Percentiles rank a stretch among this genome's conserved stretches.
Evolutionary conservation across 495 filamentous ascomycete species (phyloP).

Genomic region (Xylaria longipes): DNA sequence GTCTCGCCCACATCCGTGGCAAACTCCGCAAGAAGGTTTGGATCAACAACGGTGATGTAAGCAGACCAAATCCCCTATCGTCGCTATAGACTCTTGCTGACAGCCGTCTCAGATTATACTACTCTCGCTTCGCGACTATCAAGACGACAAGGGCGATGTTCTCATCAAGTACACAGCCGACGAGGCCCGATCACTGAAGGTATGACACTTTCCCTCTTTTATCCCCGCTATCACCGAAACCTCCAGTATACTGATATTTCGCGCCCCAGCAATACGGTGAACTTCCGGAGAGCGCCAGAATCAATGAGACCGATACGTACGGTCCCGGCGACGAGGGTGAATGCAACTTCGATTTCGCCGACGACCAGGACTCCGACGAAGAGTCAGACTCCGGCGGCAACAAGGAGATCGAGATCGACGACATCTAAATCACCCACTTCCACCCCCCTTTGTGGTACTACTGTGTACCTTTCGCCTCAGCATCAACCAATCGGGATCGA

Average conservation of each 20-base stretch:
- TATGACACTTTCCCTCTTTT: slow-evolving; percentile 21
- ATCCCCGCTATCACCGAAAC: background rate
- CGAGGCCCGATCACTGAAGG: slow-evolving; percentile 82
- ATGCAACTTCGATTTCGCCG: slow-evolving; percentile 85
- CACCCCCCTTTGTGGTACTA: slow-evolving; percentile 13
- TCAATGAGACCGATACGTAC: slow-evolving; percentile 98
- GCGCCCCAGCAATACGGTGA: slow-evolving; percentile 78
- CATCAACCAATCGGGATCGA: background rate
- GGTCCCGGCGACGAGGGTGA: slow-evolving; percentile 73
- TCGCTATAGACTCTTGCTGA: background rate
- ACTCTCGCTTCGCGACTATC: slow-evolving; percentile 94
- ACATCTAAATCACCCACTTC: slow-evolving; percentile 60
- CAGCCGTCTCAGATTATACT: slow-evolving; percentile 74
- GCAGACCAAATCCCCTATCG: slow-evolving; percentile 5
- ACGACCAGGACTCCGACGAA: slow-evolving; percentile 79
- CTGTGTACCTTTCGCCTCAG: background rate
- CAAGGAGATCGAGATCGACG: slow-evolving; percentile 76
- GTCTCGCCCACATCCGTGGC: slow-evolving; percentile 85
- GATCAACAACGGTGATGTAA: slow-evolving; percentile 93
- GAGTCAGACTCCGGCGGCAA: slow-evolving; percentile 63
- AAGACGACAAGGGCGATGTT: slow-evolving; percentile 98
- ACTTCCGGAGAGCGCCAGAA: slow-evolving; percentile 96
- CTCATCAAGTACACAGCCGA: slow-evolving; percentile 99
- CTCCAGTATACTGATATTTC: slow-evolving; percentile 50
- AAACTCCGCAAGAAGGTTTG: slow-evolving; percentile 98